phyloP scores from a whole-genome alignment of 768 basidiomycete genomes.

The Boletus sp. region DNA sequence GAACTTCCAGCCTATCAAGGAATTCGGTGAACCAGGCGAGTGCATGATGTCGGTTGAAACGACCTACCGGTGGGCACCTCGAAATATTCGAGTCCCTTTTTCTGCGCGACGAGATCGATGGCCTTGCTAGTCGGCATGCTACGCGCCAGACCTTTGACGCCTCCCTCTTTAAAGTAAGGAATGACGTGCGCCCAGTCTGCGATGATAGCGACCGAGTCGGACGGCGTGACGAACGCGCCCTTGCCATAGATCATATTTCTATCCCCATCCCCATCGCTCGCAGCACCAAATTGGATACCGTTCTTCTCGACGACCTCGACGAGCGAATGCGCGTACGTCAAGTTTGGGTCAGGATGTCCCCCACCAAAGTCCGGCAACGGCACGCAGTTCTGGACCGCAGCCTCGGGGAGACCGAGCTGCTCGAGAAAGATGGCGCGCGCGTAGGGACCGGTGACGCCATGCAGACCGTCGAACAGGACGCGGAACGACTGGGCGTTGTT shows the following conservation, averaged over 20 bases:
- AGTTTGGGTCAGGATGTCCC: slow-evolving; percentile 96
- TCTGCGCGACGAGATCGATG: slow-evolving; percentile 93
- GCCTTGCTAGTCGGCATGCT: slow-evolving; percentile 98
- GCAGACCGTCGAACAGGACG: slow-evolving; percentile 93
- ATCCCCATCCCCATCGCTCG: slow-evolving; percentile 96
- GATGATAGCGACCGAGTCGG: slow-evolving; percentile 97
- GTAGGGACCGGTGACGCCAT: slow-evolving; percentile 98
- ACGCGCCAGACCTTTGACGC: slow-evolving; percentile 93
- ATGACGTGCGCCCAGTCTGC: slow-evolving; percentile 94
- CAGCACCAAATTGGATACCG: slow-evolving; percentile 90
- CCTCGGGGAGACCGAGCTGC: slow-evolving; percentile 73
- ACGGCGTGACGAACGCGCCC: slow-evolving; percentile 96
- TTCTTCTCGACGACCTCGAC: slow-evolving; percentile 89
- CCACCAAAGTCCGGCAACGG: slow-evolving; percentile 96
- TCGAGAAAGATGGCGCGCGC: slow-evolving; percentile 85
- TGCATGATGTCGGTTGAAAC: not conserved
- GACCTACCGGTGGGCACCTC: slow-evolving; percentile 91
- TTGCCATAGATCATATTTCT: slow-evolving; percentile 99
- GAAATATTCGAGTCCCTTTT: slow-evolving; percentile 88
- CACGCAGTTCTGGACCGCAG: slow-evolving; percentile 85
- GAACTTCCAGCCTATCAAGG: slow-evolving; percentile 90
- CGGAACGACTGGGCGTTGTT: slow-evolving; percentile 67
- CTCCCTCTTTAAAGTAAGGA: slow-evolving; percentile 85
- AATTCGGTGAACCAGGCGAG: not conserved
- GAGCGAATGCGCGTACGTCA: slow-evolving; percentile 93